Base-by-base conservation (phyloP, 371 early-diverging fungal genomes). In the Zancudomyces culisetae region DNA sequence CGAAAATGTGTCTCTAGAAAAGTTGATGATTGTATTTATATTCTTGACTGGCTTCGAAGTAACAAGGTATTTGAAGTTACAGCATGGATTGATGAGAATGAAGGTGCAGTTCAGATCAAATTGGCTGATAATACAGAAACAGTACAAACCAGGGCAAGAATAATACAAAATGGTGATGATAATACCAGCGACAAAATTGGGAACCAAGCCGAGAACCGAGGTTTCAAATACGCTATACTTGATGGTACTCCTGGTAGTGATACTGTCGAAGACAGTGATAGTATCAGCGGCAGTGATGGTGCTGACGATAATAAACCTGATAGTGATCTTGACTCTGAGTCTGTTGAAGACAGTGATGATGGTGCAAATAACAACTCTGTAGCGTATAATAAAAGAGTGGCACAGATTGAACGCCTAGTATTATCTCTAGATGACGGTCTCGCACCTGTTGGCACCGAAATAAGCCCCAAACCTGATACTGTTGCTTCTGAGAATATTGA, bases 1-100 rank as follows among this genome's bases (percentile, higher is more conserved):
- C 46, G 55, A 52, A 58, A 64, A 40, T 59, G 64, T 30, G 53
- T 45, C 4, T 60, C 55, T 51, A 47, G 55, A 0, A 59, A 64
- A 20, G 58, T 64, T 39, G 49, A 57, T 26, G 64, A 64, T 20
- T 43, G 54, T 4, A 57, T 64, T n/a, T 63, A 64, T 22, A 57
- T 61, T 47, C 57, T 64, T 29, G 64, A 64, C 52, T 52, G 53
- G 43, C 48, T 64, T 28, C 55, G 55, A 41, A 35, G n/a, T 12
- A 60, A 51, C 24, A 58, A 59, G 3, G 64, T 59, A 26, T 64
- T 64, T 42, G 64, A 64, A 47, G 55, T 53, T 30, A 60, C 63
- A 0, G 64, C 64, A 24, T 64, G 64, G 64, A n/a, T 60, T 20
- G 62, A 64, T 49, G 63, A 58, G 19, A 60, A 56, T 55, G 64